Conservation (phyloP, 129 eudicot species). For the Pseudognaphalium luteoalbum region DNA sequence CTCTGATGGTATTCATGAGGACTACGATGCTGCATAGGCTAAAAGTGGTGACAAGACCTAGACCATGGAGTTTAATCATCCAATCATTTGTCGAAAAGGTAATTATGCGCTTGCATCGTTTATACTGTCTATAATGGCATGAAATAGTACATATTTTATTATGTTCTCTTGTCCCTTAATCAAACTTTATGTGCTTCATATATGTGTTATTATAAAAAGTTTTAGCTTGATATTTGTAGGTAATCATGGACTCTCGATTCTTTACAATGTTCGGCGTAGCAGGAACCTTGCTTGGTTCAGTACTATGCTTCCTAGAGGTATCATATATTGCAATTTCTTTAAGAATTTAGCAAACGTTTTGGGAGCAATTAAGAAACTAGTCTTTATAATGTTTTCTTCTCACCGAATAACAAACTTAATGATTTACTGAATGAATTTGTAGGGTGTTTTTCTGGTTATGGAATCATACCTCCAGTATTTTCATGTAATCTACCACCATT, state of each 20-base stretch:
- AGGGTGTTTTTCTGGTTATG: constrained; percentile 59
- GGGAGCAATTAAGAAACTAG: neutral
- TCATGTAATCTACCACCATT: constrained; percentile 41
- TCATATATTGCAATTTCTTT: neutral
- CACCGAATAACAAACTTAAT: neutral
- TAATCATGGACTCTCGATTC: constrained; percentile 67
- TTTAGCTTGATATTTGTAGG: constrained; percentile 35
- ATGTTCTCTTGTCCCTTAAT: neutral
- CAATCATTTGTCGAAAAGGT: constrained; percentile 66
- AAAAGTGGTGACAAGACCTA: constrained; percentile 29
- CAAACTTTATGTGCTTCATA: neutral
- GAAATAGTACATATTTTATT: neutral
- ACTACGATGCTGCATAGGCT: constrained; percentile 5
- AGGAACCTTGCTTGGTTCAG: constrained; percentile 79
- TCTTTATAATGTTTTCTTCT: neutral
- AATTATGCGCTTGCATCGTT: neutral
- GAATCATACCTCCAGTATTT: constrained; percentile 71
- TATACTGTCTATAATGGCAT: neutral
- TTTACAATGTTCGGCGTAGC: constrained; percentile 66
- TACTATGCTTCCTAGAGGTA: constrained; percentile 84
- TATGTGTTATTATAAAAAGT: neutral
- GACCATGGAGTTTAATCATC: constrained; percentile 45
- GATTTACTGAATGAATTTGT: constrained; percentile 22
- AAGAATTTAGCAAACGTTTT: neutral
- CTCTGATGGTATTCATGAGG: constrained; percentile 23